phyloP scores from a whole-genome alignment of 768 basidiomycete genomes.

The Erythrobasidium yunnanense region DNA sequence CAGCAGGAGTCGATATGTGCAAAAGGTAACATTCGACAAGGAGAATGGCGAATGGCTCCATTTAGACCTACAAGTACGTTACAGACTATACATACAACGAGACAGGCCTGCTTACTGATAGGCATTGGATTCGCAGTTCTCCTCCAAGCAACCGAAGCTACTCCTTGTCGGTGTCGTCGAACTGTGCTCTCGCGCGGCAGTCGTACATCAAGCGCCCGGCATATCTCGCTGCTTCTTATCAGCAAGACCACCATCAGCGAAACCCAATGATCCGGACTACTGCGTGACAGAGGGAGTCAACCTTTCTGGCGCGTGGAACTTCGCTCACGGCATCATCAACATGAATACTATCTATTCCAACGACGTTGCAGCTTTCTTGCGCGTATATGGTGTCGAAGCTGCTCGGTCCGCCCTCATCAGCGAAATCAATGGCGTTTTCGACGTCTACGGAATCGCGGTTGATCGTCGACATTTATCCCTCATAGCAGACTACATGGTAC shows the following conservation, averaged over 20 bases:
- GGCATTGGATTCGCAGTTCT: constrained; percentile 52
- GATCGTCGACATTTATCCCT: constrained; percentile 85
- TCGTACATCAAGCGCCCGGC: constrained; percentile 79
- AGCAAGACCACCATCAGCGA: constrained; percentile 51
- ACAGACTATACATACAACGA: not conserved
- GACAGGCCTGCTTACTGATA: not conserved
- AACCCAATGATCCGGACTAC: constrained; percentile 42
- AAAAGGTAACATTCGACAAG: constrained; percentile 46
- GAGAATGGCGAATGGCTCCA: constrained; percentile 49
- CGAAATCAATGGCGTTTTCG: constrained; percentile 85
- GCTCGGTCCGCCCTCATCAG: constrained; percentile 79
- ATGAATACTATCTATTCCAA: constrained; percentile 79
- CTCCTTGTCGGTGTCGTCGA: constrained; percentile 89
- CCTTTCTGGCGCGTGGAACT: constrained; percentile 71
- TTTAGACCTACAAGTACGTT: constrained; percentile 70
- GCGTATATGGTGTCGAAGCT: constrained; percentile 93
- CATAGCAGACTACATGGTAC: constrained; percentile 98
- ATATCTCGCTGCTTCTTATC: constrained; percentile 77
- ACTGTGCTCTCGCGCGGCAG: constrained; percentile 65
- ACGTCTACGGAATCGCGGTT: constrained; percentile 89
- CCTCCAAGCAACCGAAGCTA: constrained; percentile 77
- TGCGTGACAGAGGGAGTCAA: constrained; percentile 88
- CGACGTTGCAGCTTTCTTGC: constrained; percentile 81
- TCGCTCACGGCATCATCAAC: constrained; percentile 52
- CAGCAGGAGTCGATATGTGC: constrained; percentile 56